Evolutionary conservation across 164 flowering plant species (phyloP).

Genomic region (Vitis riparia): DNA sequence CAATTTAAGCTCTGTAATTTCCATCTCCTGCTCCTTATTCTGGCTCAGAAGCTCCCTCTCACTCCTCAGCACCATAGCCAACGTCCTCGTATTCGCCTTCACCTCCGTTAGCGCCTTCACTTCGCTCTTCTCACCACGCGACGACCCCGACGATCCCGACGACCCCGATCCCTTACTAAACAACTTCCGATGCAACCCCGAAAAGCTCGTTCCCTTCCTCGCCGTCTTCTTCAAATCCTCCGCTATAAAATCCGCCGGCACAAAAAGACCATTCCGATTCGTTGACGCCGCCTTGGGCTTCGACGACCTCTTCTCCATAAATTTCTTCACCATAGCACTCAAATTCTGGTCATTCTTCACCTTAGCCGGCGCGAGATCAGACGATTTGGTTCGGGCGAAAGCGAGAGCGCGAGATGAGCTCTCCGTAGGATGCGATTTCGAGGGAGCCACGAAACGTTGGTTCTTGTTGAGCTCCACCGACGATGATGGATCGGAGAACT

Average conservation of each 20-base stretch:
- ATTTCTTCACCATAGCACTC: constrained; percentile 65
- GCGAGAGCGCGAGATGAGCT: constrained; percentile 29
- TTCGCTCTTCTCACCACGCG: constrained; percentile 26
- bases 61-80: constrained; percentile 91
- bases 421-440: constrained; percentile 11
- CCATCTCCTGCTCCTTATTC: constrained; percentile 69
- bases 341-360: constrained; percentile 46
- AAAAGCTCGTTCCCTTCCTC: constrained; percentile 45
- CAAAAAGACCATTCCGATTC: constrained; percentile 29
- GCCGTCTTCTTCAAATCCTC: constrained; percentile 75
- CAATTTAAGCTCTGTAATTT: constrained; percentile 56
- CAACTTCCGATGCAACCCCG: constrained; percentile 60
- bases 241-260: constrained; percentile 61
- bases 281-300: constrained; percentile 21
- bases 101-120: constrained; percentile 75
- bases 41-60: constrained; percentile 85
- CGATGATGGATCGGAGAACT: constrained; percentile 53
- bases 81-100: constrained; percentile 78
- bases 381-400: constrained; percentile 36
- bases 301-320: constrained; percentile 58
- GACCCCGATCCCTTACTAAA: constrained; percentile 47
- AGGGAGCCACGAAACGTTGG: constrained; percentile 8
- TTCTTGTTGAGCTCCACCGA: constrained; percentile 43
- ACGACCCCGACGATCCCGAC: constrained; percentile 23
- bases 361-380: constrained; percentile 22